Conservation (phyloP, 116 monocot genomes). For the Cymodocea nodosa region DNA sequence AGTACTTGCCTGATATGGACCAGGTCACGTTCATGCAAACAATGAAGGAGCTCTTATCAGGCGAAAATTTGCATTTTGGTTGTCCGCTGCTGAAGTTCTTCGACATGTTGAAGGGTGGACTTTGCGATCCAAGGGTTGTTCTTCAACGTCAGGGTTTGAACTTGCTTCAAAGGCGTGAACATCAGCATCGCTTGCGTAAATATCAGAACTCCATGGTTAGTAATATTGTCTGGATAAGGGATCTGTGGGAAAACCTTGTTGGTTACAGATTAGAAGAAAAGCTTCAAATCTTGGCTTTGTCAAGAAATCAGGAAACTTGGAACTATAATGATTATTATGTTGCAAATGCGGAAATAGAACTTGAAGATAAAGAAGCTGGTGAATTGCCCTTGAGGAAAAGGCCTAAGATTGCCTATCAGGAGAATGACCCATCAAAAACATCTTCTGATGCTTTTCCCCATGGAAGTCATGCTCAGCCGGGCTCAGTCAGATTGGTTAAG, state of each 20-base stretch:
- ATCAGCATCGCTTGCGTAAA: constrained; percentile 43
- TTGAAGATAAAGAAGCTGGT: constrained; percentile 15
- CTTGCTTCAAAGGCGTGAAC: constrained; percentile 31
- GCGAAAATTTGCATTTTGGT: constrained; percentile 68
- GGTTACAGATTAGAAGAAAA: constrained; percentile 62
- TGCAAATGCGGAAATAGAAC: constrained; percentile 21
- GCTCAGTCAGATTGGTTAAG: constrained; percentile 18
- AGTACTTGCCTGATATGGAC: constrained; percentile 77
- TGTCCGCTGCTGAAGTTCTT: constrained; percentile 48
- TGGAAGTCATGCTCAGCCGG: constrained; percentile 1
- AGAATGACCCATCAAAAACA: constrained; percentile 2
- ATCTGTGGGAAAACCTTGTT: constrained; percentile 39
- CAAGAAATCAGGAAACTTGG: constrained; percentile 27
- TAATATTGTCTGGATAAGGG: constrained; percentile 25
- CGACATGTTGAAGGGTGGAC: constrained; percentile 43
- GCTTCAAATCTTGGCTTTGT: constrained; percentile 29
- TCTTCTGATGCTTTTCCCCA: constrained; percentile 5
- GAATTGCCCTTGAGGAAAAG: constrained; percentile 16
- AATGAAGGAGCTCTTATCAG: constrained; percentile 37
- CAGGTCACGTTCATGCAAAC: constrained; percentile 42
- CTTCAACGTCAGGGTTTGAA: constrained; percentile 38
- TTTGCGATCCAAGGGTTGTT: constrained; percentile 43
- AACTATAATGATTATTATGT: constrained; percentile 9
- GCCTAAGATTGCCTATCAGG: constrained; percentile 8
- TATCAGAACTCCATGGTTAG: constrained; percentile 74